Percentiles rank a stretch among this genome's conserved stretches.
Conservation (phyloP, 805 yeast genomes). For the Teunomyces gatunensis region DNA sequence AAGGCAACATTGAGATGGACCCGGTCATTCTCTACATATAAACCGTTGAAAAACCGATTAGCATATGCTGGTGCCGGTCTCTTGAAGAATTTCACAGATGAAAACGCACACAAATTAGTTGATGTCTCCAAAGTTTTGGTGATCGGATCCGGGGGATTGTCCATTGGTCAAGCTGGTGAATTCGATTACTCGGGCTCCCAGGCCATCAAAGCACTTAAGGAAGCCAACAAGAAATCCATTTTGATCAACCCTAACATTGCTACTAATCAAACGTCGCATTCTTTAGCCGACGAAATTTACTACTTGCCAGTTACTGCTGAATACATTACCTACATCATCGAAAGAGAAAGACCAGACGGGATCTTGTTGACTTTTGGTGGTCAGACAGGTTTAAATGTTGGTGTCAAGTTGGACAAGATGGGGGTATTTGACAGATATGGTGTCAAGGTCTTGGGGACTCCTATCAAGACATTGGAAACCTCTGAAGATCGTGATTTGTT, state of each 20-base stretch:
- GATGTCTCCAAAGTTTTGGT: constrained; percentile 86
- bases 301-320: constrained; percentile 96
- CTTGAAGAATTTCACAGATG: constrained; percentile 54
- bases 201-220: constrained; percentile 93
- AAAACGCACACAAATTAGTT: constrained; percentile 64
- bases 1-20: constrained; percentile 2
- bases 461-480: constrained; percentile 91
- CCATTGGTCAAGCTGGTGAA: constrained; percentile 98
- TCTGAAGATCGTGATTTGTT: constrained; percentile 97
- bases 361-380: constrained; percentile 97
- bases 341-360: constrained; percentile 95
- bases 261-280: constrained; percentile 93
- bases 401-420: constrained; percentile 91
- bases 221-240: constrained; percentile 81
- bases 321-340: constrained; percentile 90
- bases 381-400: constrained; percentile 95
- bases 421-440: constrained; percentile 89
- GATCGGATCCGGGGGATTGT: constrained; percentile 95
- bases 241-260: constrained; percentile 95
- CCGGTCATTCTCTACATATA: constrained; percentile 7
- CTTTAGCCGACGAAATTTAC: constrained; percentile 92
- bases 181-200: constrained; percentile 97
- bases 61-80: constrained; percentile 64
- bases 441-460: constrained; percentile 96
- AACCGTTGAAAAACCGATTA: constrained; percentile 14